Base-by-base conservation (phyloP, 441 rosid genomes). In the Erysimum pusillum region DNA sequence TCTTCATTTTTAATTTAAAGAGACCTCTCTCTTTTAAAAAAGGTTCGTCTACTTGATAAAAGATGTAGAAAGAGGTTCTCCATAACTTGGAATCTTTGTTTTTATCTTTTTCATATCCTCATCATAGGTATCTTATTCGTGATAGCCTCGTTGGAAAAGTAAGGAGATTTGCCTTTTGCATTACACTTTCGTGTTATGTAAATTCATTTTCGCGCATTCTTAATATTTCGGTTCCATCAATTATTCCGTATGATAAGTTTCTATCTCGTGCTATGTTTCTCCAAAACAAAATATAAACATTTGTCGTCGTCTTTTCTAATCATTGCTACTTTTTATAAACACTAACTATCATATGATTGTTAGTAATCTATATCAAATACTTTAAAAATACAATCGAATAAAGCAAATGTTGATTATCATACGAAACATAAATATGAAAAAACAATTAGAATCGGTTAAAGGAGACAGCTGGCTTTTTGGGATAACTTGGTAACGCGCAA, bases 401-500 rank as follows among this genome's bases (percentile, higher is more conserved):
- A 67, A 42, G 17, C 56, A 48, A 64, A 41, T 22, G 63, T 39
- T 53, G 15, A 53, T 62, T 22, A 15, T 74, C 42, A 73, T 7
- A 56, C 31, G 42, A 48, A 49, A 63, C 44, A 45, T 63, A 25
- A 34, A 11, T 17, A 59, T 48, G 3, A 8, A 39, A 7, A 45
- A 15, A 57, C 34, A 39, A 49, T 18, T 38, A 28, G 36, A 25
- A 15, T 39, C n/a, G 63, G 46, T 67, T 44, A 13, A 67, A 67
- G 62, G 13, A 51, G 13, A 46, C 71, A 79, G 76, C 75, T 74
- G 76, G 79, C 58, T 62, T 6, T 68, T 61, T 61, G 52, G 64
- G 32, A 73, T 9, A 77, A 51, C 32, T 73, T 56, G 62, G 58
- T 67, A 63, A 74, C 79, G 82, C 82, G 82, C 67, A 79, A 79